Conservation (phyloP, 805 yeast species). For the Myxozyma neotropica region DNA sequence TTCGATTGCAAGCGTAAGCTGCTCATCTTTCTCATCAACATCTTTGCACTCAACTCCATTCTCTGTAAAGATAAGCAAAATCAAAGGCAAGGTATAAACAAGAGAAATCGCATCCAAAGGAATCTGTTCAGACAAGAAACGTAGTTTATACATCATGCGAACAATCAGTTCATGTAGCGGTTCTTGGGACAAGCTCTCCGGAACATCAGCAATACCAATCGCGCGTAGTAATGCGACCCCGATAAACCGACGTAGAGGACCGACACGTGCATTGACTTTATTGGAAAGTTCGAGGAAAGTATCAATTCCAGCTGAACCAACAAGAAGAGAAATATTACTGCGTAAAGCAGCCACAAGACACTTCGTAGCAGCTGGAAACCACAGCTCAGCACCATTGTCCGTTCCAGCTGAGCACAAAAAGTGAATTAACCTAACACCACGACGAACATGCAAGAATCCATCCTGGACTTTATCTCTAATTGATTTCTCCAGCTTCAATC, state of each 20-base stretch:
- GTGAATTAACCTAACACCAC: conserved; percentile 57
- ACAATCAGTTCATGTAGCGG: conserved; percentile 58
- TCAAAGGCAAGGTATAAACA: conserved; percentile 73
- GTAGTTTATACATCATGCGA: conserved; percentile 72
- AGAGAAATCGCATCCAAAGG: conserved; percentile 70
- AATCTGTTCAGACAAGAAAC: conserved; percentile 70
- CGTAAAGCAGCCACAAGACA: conserved; percentile 52
- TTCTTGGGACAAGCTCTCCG: conserved; percentile 51
- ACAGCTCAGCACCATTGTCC: conserved; percentile 63
- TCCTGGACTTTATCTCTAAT: conserved; percentile 54
- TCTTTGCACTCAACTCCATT: conserved; percentile 51
- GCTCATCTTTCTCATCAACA: conserved; percentile 92
- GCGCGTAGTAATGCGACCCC: conserved; percentile 74
- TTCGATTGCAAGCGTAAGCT: conserved; percentile 56
- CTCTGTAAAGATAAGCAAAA: conserved; percentile 65
- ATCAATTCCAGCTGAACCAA: conserved; percentile 51
- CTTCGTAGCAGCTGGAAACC: conserved; percentile 73
- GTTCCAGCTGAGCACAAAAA: conserved; percentile 56
- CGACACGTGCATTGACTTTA: conserved; percentile 56
- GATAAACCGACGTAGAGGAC: conserved; percentile 52
- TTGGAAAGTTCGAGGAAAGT: conserved; percentile 60
- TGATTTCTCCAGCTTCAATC: conserved; percentile 60
- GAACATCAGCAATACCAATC: conserved; percentile 46
- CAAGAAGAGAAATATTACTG: conserved; percentile 43
- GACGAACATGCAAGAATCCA: conserved; percentile 46